Evolutionary conservation across 2,329 filamentous ascomycete species (phyloP), one percentile per base, ranked within the genome.

Genomic region (Spiromastix sp.): DNA sequence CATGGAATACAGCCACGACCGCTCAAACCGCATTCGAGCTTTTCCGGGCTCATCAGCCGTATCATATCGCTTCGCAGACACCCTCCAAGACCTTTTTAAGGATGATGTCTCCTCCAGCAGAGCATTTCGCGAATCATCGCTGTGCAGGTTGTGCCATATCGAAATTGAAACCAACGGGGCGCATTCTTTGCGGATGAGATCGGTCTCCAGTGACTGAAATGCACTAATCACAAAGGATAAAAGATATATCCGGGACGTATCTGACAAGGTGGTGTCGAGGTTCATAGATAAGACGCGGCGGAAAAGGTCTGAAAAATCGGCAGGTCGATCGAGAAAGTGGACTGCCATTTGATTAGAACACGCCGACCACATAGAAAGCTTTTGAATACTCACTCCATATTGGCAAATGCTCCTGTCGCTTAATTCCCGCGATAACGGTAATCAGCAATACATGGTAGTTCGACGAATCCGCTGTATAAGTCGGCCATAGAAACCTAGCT

Each of bases 81-180:
- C 85, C 49, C 85, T 79, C 91, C 91, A 98, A 32, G 85, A 81
- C 57, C 95, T 96, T 54, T 76, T 79, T 48, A 93, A 61, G 44
- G 84, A 79, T n/a, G 75, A 62, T 30, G 74, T 73, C 46, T 83
- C 78, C 28, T 84, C 77, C 19, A 98, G 70, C 37, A 78, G 74
- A 21, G 67, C 66, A 36, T 93, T 84, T 46, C 85, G 75, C 43
- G 78, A 74, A 39, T 72, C 70, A 21, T 93, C 85, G 38, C 74
- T 82, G 19, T 84, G 82, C 24, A 98, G 64, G 53, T 94, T 93
- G 51, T 96, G 85, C 91, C 91, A 98, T 49, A 91, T 85, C 1
- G 84, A 81, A 48, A 98, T 94, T 9, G 86, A 91, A 13, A 98
- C 89, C 34, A 98, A 67, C 2, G 93, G 85, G 5, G 89, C 91